Percentiles rank a stretch among this genome's conserved stretches.
These are phyloP conservation scores for Lunularia cruciata DNA, from an alignment of 225 moss, liverwort and hornwort genomes.

Conservation along the genomic window DNA sequence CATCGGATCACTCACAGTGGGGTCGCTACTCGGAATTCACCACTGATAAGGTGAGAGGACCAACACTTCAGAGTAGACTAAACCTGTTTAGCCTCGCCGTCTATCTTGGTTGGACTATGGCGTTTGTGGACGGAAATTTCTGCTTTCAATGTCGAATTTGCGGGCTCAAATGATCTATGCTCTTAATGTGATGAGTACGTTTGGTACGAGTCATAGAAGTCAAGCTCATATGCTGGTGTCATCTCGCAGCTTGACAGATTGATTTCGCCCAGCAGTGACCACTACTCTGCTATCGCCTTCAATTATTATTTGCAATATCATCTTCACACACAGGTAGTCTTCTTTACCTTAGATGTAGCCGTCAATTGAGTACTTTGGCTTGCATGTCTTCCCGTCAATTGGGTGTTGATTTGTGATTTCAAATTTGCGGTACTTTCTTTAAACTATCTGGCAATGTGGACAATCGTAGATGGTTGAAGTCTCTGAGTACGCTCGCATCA, in stretches of 20 bases:
- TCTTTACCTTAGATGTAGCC: background rate
- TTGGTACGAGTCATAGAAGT: too few relatives aligned
- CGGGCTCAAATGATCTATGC: too few relatives aligned
- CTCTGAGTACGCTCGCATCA: conserved; percentile 71
- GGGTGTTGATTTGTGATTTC: background rate
- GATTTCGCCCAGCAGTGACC: conserved; percentile 47
- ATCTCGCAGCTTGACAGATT: conserved; percentile 69
- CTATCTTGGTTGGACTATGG: too few relatives aligned
- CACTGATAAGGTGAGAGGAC: conserved; percentile 64
- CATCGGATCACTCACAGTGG: conserved; percentile 91
- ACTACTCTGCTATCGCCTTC: conserved; percentile 63
- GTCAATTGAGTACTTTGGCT: background rate
- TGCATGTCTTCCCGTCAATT: background rate
- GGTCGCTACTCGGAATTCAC: conserved; percentile 64
- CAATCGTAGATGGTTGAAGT: conserved; percentile 53
- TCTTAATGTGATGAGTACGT: too few relatives aligned
- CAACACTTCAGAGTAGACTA: too few relatives aligned
- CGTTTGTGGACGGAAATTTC: too few relatives aligned
- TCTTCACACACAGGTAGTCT: conserved; percentile 73
- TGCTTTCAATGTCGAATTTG: too few relatives aligned
- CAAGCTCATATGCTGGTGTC: background rate
- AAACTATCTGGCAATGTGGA: too few relatives aligned
- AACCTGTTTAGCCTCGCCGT: too few relatives aligned
- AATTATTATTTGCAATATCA: conserved; percentile 85
- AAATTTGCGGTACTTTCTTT: background rate